Base-by-base conservation (phyloP, 78 protist genomes). In the Protostelium mycophagum region DNA sequence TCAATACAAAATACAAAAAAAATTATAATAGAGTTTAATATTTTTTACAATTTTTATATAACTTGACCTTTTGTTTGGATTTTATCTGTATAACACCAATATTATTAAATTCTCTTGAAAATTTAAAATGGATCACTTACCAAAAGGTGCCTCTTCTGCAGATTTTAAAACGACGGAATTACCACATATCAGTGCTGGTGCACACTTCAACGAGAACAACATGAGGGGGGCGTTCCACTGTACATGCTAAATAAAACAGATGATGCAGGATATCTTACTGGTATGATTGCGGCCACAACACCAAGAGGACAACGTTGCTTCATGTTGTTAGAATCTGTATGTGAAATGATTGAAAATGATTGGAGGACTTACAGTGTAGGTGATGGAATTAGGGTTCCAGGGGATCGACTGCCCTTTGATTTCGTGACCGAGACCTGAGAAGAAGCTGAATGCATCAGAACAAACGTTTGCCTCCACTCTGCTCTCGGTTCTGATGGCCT, bases 121-220 rank as follows among this genome's bases (percentile, higher is more conserved):
- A n/a, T n/a, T n/a, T n/a, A n/a, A n/a, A n/a, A 16, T 51, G 73
- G 73, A 16, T 51, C 31, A 51, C 73, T 51, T 16, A 51, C 73
- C 34, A n/a, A 94, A 87, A 31, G 97, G 98, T 34, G 98, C 94
- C 51, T 90, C 88, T 90, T 94, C 97, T 0, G 97, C 91, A 5
- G 98, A 91, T 93, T 97, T 97, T 85, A 94, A 86, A 37, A 97
- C 95, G 35, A 95, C 88, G 83, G 96, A 37, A 92, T 83, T 38
- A 63, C 98, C 98, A 0, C 88, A 35, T 28, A 94, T 93, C 28
- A 97, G 95, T 16, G 97, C 98, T 0, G 97, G 96, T 35, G 95
- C 96, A 1, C 87, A 83, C 86, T 95, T 95, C n/a, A 89, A 86
- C 1, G 90, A 9, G 37, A 73, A 83, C 63, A 91, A n/a, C 51